These are phyloP conservation scores for Rhynchosporium graminicola DNA, from an alignment of 2,329 filamentous ascomycete species.

Conservation along the genomic window DNA sequence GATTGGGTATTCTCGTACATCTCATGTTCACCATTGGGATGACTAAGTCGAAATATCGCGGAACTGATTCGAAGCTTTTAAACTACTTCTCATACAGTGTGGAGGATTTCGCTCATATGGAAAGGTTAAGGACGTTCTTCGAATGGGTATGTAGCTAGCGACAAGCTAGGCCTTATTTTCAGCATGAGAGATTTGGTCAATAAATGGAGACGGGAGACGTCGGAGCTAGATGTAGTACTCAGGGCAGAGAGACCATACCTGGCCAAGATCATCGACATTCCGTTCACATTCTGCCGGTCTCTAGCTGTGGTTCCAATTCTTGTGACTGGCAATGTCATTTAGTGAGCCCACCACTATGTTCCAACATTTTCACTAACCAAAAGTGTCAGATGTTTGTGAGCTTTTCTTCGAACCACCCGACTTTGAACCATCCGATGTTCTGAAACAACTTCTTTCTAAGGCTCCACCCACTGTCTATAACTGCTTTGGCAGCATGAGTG, in stretches of 20 bases:
- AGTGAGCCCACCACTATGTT: slow-evolving; percentile 10
- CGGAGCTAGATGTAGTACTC: slow-evolving; percentile 46
- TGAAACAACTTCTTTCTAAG: not conserved
- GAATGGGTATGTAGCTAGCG: not conserved
- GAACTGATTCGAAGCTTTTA: not conserved
- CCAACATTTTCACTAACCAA: not conserved
- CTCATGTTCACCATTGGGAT: not conserved
- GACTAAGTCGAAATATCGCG: not conserved
- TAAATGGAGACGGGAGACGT: slow-evolving; percentile 40
- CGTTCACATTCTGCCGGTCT: slow-evolving; percentile 40
- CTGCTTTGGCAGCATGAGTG: not conserved
- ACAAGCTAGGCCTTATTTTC: slow-evolving; percentile 3
- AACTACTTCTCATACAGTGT: not conserved
- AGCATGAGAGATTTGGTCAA: slow-evolving; percentile 50
- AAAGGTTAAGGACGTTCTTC: not conserved
- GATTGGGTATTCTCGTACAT: not conserved
- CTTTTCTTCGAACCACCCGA: not conserved
- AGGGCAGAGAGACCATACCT: slow-evolving; percentile 26
- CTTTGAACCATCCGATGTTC: not conserved
- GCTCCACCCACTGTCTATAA: not conserved
- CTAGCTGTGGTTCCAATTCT: slow-evolving; percentile 46
- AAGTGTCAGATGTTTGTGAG: not conserved
- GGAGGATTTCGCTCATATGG: not conserved
- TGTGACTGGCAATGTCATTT: slow-evolving; percentile 44
- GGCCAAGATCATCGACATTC: slow-evolving; percentile 34